A percentile compares a stretch with the other conserved stretches of the same genome.
Evolutionary conservation across 768 basidiomycete species (phyloP).

Genomic region (Collybia sp.): DNA sequence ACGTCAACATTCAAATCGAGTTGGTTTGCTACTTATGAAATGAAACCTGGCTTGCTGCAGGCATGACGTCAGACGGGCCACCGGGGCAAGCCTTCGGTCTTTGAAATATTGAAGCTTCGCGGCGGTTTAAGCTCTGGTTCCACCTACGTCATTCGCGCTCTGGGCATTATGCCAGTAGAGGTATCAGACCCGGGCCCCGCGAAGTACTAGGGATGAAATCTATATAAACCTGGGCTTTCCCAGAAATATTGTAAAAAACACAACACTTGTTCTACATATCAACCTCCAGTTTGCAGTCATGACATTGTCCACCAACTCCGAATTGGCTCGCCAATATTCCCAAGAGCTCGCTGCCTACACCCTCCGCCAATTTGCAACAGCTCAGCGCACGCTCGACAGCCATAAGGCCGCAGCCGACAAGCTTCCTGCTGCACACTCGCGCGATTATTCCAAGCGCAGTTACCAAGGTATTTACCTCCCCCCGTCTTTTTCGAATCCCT

Average conservation of each 20-base stretch:
- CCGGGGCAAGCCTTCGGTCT: no score
- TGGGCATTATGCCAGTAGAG: no score
- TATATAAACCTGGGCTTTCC: background rate
- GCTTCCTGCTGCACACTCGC: conserved; percentile 28
- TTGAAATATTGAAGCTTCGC: no score
- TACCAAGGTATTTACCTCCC: no score
- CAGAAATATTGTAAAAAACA: background rate
- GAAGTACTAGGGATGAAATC: background rate
- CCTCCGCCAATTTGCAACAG: conserved; percentile 37
- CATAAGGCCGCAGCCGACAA: conserved; percentile 30
- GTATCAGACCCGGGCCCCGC: no score
- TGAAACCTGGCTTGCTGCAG: no score
- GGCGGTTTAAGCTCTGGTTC: no score
- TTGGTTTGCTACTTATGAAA: no score
- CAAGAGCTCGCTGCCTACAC: conserved; percentile 46
- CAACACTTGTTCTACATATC: background rate
- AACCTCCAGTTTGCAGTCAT: conserved; percentile 3
- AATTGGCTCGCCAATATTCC: conserved; percentile 32
- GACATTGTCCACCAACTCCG: conserved; percentile 16
- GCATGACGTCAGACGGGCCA: no score
- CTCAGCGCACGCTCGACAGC: conserved; percentile 25
- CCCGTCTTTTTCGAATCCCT: no score
- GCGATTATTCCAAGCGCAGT: conserved; percentile 10
- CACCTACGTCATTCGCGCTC: no score
- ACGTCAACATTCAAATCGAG: no score